A percentile compares a stretch with the other conserved stretches of the same genome.
Evolutionary conservation across 345 rosid species (phyloP).

Genomic region (Fremontodendron californicum): DNA sequence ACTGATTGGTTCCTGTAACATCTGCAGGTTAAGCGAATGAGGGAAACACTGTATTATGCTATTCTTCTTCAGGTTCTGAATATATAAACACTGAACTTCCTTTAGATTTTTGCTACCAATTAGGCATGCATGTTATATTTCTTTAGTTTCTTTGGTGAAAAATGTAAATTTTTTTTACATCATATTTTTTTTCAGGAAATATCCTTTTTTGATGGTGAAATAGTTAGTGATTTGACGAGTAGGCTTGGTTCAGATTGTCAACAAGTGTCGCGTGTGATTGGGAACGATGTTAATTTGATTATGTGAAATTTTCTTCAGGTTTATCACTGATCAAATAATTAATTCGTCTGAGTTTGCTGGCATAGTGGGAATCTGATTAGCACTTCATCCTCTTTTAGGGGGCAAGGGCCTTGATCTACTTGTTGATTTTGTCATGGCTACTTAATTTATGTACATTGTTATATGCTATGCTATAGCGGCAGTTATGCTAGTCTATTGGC

Average conservation of each 20-base stretch:
- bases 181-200: conserved; percentile 54
- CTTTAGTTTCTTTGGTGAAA: conserved; percentile 5
- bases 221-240: conserved; percentile 94
- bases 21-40: conserved; percentile 84
- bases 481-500: conserved; percentile 76
- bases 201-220: conserved; percentile 85
- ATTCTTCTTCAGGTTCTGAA: conserved; percentile 77
- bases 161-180: conserved; percentile 14
- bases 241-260: conserved; percentile 98
- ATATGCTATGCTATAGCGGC: conserved; percentile 70
- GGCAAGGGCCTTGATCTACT: conserved; percentile 73
- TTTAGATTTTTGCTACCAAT: not conserved
- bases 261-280: conserved; percentile 92
- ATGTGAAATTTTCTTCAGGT: conserved; percentile 88
- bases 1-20: conserved; percentile 11
- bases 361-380: conserved; percentile 18
- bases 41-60: conserved; percentile 79
- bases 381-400: conserved; percentile 49
- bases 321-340: conserved; percentile 2
- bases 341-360: conserved; percentile 7
- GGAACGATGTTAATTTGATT: conserved; percentile 83
- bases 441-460: conserved; percentile 71
- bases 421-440: conserved; percentile 74
- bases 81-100: conserved; percentile 5
- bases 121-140: conserved; percentile 3